A percentile compares a stretch with the other conserved stretches of the same genome.
These are phyloP conservation scores for Pleurotus giganteus DNA, from an alignment of 768 basidiomycete genomes.

Conservation along the genomic window DNA sequence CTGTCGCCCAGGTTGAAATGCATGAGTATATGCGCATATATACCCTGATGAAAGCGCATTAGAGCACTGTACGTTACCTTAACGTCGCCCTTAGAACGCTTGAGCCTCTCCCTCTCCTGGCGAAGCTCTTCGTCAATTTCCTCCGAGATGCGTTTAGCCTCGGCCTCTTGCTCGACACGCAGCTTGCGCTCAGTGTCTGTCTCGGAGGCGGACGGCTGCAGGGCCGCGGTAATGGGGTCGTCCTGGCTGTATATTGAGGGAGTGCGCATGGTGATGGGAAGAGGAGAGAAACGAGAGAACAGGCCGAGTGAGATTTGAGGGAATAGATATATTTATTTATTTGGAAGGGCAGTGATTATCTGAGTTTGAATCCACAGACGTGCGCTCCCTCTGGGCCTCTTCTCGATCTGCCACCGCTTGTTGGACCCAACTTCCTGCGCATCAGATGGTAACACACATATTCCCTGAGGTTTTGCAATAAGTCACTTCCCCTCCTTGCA, in stretches of 20 bases:
- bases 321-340: constrained; percentile 8
- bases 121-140: constrained; percentile 80
- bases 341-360: background rate
- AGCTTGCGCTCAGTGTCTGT: constrained; percentile 59
- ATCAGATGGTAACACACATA: constrained; percentile 17
- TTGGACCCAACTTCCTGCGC: constrained; percentile 15
- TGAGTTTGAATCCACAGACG: background rate
- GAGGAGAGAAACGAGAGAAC: constrained; percentile 8
- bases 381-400: background rate
- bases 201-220: constrained; percentile 66
- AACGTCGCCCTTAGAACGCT: constrained; percentile 69
- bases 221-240: constrained; percentile 69
- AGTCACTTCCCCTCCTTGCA: constrained; percentile 24
- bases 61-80: constrained; percentile 43
- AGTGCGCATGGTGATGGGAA: constrained; percentile 50
- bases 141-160: constrained; percentile 75
- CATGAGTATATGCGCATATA: constrained; percentile 36
- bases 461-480: constrained; percentile 14
- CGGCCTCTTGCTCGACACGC: constrained; percentile 65
- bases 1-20: constrained; percentile 28
- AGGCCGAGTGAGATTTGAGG: background rate
- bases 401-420: background rate
- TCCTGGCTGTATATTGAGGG: constrained; percentile 73
- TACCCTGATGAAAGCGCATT: background rate
- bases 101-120: constrained; percentile 62